Conservation (phyloP, 2,329 filamentous ascomycete species). For the Fusarium sp. region DNA sequence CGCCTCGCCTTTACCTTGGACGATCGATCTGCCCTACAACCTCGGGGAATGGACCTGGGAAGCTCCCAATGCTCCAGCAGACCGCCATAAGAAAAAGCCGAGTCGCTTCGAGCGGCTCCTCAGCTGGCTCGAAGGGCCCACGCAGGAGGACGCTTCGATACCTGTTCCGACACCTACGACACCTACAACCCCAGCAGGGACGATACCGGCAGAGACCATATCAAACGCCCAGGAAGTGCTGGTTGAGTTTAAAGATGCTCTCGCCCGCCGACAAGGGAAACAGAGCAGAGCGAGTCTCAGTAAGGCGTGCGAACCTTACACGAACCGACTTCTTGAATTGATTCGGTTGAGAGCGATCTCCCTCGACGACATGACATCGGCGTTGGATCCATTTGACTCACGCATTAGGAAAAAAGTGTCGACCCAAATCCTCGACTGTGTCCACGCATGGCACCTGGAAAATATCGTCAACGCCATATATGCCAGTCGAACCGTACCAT, state of each 20-base stretch:
- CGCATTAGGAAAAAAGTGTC: constrained; percentile 2
- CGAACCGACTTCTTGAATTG: constrained; percentile 11
- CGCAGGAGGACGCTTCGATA: background rate
- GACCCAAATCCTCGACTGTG: constrained; percentile 13
- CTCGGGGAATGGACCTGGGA: constrained; percentile 65
- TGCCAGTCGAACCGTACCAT: background rate
- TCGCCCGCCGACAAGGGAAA: background rate
- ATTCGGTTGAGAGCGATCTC: constrained; percentile 23
- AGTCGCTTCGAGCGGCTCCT: constrained; percentile 45
- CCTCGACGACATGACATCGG: constrained; percentile 27
- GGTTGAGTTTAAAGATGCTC: background rate
- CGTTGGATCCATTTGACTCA: constrained; percentile 35
- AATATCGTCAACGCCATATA: constrained; percentile 25
- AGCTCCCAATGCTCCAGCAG: constrained; percentile 55
- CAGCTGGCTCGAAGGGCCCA: constrained; percentile 42
- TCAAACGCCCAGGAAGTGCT: constrained; percentile 1
- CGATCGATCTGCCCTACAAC: constrained; percentile 57
- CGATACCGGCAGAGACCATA: background rate
- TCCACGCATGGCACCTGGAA: constrained; percentile 17
- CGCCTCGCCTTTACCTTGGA: constrained; percentile 58
- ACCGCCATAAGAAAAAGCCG: constrained; percentile 40
- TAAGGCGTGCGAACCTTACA: constrained; percentile 17
- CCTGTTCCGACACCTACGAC: background rate
- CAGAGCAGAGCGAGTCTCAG: constrained; percentile 6
- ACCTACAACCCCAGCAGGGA: background rate